Evolutionary conservation across 305 asterid genomes (phyloP).

Genomic region (Plantago rigida): DNA sequence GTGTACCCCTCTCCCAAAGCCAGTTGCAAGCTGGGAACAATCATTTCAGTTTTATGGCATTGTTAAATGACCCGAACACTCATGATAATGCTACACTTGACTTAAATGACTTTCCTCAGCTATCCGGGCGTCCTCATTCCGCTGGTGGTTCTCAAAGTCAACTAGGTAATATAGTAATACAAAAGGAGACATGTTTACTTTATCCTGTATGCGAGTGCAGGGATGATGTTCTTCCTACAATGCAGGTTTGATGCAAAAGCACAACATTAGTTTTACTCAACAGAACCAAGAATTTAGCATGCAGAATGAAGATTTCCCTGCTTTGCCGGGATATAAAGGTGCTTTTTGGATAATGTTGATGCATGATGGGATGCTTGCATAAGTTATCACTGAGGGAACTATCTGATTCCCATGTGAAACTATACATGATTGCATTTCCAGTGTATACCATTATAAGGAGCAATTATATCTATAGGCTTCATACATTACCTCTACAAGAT

Average conservation of each 20-base stretch:
- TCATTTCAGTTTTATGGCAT: constrained; percentile 52
- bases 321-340: constrained; percentile 88
- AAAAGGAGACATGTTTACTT: background rate
- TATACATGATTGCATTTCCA: background rate
- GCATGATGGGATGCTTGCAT: constrained; percentile 10
- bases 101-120: constrained; percentile 79
- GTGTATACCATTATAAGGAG: background rate
- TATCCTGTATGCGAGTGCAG: constrained; percentile 18
- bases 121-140: constrained; percentile 61
- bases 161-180: constrained; percentile 36
- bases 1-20: constrained; percentile 63
- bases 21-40: constrained; percentile 68
- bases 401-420: constrained; percentile 1
- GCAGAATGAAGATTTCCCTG: constrained; percentile 83
- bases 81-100: constrained; percentile 58
- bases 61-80: constrained; percentile 56
- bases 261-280: constrained; percentile 59
- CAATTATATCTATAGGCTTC: background rate
- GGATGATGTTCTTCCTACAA: constrained; percentile 18
- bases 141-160: constrained; percentile 78
- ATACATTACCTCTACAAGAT: too few relatives aligned
- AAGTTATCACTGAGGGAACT: constrained; percentile 17
- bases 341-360: constrained; percentile 25
- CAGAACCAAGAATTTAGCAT: constrained; percentile 89
- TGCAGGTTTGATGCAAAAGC: constrained; percentile 75